phyloP scores from a whole-genome alignment of 2,329 filamentous ascomycete species.

The Paecilomyces fulvus region DNA sequence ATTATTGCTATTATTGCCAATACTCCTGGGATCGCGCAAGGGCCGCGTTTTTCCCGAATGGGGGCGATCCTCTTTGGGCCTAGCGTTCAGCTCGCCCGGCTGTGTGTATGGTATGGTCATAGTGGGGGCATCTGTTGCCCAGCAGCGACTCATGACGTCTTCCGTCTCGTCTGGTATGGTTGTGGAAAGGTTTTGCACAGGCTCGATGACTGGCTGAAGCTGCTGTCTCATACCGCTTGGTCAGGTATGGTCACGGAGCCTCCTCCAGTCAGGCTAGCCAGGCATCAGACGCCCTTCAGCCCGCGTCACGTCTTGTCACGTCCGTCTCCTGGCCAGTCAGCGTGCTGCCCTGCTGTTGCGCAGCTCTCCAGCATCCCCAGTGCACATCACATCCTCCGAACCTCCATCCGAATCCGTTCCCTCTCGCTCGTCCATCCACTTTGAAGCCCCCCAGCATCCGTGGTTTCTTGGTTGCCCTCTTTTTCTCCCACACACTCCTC shows the following conservation, averaged over 20 bases:
- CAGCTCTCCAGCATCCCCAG: constrained; percentile 14
- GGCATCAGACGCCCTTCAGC: not conserved
- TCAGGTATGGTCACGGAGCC: not conserved
- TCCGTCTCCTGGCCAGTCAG: not conserved
- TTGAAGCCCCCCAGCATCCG: not conserved
- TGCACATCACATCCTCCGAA: constrained; percentile 7
- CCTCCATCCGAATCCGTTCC: constrained; percentile 3
- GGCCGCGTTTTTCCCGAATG: constrained; percentile 4
- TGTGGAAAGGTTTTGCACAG: not conserved
- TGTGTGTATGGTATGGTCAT: not conserved
- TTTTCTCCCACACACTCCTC: not conserved
- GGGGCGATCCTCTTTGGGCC: not conserved
- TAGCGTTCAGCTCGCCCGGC: not conserved
- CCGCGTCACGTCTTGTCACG: not conserved
- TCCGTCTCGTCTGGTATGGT: constrained; percentile 10
- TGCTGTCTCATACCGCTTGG: not conserved
- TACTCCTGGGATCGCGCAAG: not conserved
- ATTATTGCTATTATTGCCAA: too few relatives aligned
- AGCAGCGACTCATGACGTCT: constrained; percentile 1
- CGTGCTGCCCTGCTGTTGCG: not conserved
- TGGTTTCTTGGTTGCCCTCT: not conserved
- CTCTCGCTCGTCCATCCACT: constrained; percentile 5
- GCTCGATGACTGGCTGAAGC: not conserved
- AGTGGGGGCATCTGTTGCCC: not conserved
- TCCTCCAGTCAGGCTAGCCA: not conserved